Evolutionary conservation across 352 stramenopile species (phyloP), one percentile per base, ranked within the genome.

Genomic region (Globisporangium radiosum): DNA sequence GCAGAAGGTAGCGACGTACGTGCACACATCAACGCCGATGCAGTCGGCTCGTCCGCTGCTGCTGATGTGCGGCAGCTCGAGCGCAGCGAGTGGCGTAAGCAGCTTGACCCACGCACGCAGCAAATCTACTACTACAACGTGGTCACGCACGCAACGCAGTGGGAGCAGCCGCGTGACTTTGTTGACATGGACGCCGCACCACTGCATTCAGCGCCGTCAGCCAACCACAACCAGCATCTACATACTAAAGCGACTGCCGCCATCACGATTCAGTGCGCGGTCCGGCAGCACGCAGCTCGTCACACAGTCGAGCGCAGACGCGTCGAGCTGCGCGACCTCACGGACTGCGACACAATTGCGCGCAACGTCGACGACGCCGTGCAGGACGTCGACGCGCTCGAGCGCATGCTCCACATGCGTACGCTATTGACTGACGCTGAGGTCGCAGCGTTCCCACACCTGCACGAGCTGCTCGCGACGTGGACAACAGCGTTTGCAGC

Each of bases 71-170:
- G 10, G 8, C 43, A 47, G 11, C 11, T 47, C 43, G 43, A 71
- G 59, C 52, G 25, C 10, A 8, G 56, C 0, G 63, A 79, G 36
- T 89, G 76, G 78, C 62, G 78, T 14, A 60, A 75, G 57, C 75
- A 85, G 40, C 81, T 77, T 49, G 76, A 87, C 25, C 75, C 71
- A 11, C 39, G 55, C 4, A 70, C 64, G 0, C 48, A 49, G 19
- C 63, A 63, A 2, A 59, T 62, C 14, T 89, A 87, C 55, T 89
- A 78, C 60, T 83, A 87, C 67, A 75, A 85, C 55, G 61, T 62
- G 8, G 51, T 60, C 19, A 81, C 70, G 8, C 62, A 63, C 2
- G 64, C 64, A 40, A 65, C 65, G 3, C 74, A 81, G 51, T 87
- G 76, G 72, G 72, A 83, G 37, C 66, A 65, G 9, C 75, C 75